A percentile compares a stretch with the other conserved stretches of the same genome.
Conservation (phyloP, 106 monocot species). For the Cymbidium sinense region DNA sequence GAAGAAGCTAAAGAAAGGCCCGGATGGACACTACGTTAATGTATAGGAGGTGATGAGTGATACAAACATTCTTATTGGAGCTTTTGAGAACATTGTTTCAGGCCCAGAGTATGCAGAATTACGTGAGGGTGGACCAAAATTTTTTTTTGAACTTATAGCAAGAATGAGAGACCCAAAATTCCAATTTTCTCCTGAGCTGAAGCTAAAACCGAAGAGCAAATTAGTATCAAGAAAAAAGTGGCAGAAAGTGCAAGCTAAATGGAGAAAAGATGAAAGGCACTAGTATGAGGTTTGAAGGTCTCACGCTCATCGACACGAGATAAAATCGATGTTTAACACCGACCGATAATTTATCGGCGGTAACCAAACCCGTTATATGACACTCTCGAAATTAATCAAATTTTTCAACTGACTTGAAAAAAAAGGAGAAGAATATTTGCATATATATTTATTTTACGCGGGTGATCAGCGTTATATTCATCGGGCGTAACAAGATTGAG, state of each 20-base stretch:
- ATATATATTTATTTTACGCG: no score
- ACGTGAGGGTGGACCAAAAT: constrained; percentile 81
- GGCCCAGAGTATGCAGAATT: constrained; percentile 89
- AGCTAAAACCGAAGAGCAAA: constrained; percentile 79
- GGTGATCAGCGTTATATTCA: no score
- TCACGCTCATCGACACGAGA: no score
- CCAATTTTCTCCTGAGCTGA: constrained; percentile 71
- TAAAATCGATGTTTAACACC: no score
- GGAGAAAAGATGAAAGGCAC: constrained; percentile 53
- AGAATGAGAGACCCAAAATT: constrained; percentile 90
- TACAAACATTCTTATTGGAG: constrained; percentile 85
- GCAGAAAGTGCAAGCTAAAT: constrained; percentile 74
- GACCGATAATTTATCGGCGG: no score
- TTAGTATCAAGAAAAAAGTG: constrained; percentile 80
- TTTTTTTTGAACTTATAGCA: constrained; percentile 77
- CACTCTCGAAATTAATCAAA: no score
- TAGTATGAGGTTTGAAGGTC: constrained; percentile 31
- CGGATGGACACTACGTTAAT: constrained; percentile 89
- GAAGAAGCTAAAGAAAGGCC: constrained; percentile 93
- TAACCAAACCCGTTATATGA: no score
- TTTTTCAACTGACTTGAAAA: no score
- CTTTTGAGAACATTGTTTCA: constrained; percentile 92
- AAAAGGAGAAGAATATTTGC: no score
- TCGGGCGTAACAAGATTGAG: no score
- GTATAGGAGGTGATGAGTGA: constrained; percentile 93